Base-by-base conservation (phyloP, 1,284 basidiomycete species). In the Apiotrichum domesticum region DNA sequence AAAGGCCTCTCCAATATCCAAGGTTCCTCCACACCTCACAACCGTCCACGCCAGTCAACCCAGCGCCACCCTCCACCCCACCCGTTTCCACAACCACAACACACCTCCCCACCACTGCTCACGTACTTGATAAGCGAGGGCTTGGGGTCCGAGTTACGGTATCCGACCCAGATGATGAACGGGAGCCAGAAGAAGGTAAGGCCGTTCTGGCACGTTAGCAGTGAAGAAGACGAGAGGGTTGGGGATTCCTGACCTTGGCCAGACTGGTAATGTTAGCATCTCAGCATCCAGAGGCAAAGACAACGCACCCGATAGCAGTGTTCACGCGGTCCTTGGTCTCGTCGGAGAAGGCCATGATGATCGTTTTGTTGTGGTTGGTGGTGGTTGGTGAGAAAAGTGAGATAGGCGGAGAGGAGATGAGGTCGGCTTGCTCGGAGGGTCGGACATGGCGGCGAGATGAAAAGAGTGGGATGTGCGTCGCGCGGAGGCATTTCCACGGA, bases 81-180 rank as follows among this genome's bases (percentile, higher is more conserved):
- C 46, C 2, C 21, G 14, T 37, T 6, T 37, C 40, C 11, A 39
- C 6, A n/a, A 40, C 35, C 8, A 15, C 4, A 21, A 6, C 37
- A 3, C 10, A 9, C 10, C 35, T 46, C 33, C 6, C 34, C 41
- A 13, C n/a, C n/a, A 15, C 41, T 2, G 3, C 29, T 29, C 4
- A 82, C 87, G 67, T 61, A 92, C 90, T 92, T 93, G 78, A 94
- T 93, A 67, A 94, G 79, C 45, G 90, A 90, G n/a, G 90, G 90
- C 69, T 91, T 90, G 39, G 90, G 90, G 69, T 86, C 88, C 71
- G 88, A 90, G 69, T 86, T 81, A 55, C 86, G 88, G 80, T 89
- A 94, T 37, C 92, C 92, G 69, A 94, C 82, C 76, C 90, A 95
- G 68, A 96, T 93, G 71, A 96, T 89, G 71, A 92, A 50, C 11